Percentiles rank a stretch among this genome's conserved stretches.
Evolutionary conservation across 441 rosid species (phyloP).

Genomic region (Cnidoscolus chayamansa): DNA sequence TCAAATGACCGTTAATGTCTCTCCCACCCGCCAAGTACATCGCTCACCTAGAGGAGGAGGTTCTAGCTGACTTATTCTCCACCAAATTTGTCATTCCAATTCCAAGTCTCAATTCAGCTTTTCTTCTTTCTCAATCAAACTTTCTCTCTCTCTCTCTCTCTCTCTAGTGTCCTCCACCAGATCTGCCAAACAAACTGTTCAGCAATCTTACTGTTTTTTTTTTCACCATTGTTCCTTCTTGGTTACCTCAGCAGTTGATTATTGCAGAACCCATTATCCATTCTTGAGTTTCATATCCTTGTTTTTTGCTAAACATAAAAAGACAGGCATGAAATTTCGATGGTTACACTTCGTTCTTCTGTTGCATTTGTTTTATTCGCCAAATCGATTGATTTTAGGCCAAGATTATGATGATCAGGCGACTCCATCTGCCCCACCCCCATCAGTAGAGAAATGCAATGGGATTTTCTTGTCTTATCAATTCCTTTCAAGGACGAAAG

Average conservation of each 20-base stretch:
- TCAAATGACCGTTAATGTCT: neutral
- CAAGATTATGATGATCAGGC: neutral
- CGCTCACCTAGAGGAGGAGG: slow-evolving; percentile 11
- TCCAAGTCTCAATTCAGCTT: slow-evolving; percentile 4
- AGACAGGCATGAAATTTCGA: slow-evolving; percentile 2
- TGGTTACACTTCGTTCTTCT: neutral
- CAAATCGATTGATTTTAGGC: neutral
- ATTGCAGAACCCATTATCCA: neutral
- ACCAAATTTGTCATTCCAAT: neutral
- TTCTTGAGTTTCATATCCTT: neutral
- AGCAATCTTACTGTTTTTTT: no score
- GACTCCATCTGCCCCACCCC: slow-evolving; percentile 1
- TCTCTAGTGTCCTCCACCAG: no score
- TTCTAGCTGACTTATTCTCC: slow-evolving; percentile 5
- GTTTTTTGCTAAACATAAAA: neutral
- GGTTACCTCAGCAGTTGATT: neutral
- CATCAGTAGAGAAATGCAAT: slow-evolving; percentile 2
- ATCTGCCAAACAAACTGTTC: neutral
- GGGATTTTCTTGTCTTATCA: slow-evolving; percentile 12
- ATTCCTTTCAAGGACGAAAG: neutral
- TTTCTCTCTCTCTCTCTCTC: neutral
- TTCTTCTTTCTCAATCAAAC: neutral
- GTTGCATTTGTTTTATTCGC: neutral
- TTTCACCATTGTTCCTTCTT: neutral
- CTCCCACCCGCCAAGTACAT: neutral